These are phyloP conservation scores for Cicer cuneatum DNA, from an alignment of 306 rosid species.

Conservation along the genomic window DNA sequence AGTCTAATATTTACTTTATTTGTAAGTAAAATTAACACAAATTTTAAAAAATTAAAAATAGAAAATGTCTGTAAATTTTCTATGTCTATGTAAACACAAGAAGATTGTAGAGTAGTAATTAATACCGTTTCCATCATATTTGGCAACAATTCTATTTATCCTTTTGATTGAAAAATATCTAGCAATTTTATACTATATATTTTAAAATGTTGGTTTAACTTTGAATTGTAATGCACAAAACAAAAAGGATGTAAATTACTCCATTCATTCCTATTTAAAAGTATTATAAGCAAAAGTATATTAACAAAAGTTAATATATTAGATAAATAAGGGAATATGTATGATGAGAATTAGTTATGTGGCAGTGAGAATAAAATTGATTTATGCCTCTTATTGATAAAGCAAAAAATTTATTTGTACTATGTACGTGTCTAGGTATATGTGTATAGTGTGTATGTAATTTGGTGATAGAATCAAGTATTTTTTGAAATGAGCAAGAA, in stretches of 20 bases:
- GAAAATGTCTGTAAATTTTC: too few relatives aligned
- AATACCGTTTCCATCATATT: not conserved
- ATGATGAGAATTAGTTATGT: too few relatives aligned
- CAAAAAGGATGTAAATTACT: too few relatives aligned
- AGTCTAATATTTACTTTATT: too few relatives aligned
- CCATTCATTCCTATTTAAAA: too few relatives aligned
- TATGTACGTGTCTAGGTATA: slow-evolving; percentile 11
- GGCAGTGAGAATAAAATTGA: not conserved
- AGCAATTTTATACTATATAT: not conserved
- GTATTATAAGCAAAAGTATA: too few relatives aligned
- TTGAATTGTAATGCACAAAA: not conserved
- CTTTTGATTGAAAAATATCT: not conserved
- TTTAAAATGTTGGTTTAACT: not conserved
- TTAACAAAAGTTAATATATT: too few relatives aligned
- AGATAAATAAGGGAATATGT: too few relatives aligned
- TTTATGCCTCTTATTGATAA: not conserved
- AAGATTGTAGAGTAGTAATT: not conserved
- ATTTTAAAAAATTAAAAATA: too few relatives aligned
- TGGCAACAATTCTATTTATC: not conserved
- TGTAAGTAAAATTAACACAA: too few relatives aligned
- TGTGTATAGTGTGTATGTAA: slow-evolving; percentile 28
- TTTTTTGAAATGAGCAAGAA: slow-evolving; percentile 1
- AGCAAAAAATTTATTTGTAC: not conserved
- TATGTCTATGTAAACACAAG: not conserved
- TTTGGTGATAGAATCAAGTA: slow-evolving; percentile 17